Base-by-base conservation (phyloP, 257 asterid genomes). In the Penstemon newberryi region DNA sequence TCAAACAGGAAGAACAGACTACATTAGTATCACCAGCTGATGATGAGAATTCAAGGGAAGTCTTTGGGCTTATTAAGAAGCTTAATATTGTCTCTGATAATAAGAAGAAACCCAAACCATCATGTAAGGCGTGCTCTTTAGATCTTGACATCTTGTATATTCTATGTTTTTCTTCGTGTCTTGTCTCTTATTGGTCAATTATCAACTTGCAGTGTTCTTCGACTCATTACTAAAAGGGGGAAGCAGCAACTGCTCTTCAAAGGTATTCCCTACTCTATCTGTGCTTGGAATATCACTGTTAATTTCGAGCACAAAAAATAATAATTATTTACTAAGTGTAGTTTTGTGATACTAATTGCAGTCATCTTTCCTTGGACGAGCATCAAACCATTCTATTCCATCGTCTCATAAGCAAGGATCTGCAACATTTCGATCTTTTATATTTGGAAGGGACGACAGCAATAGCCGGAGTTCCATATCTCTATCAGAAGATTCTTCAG, bases 381-480 rank as follows among this genome's bases (percentile, higher is more conserved):
- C 39, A 36, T 81, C 96, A 71, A 85, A 77, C 71, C 82, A 78
- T 79, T 69, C 79, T 3, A 66, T 83, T 64, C 77, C 89, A 72
- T 83, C 88, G 60, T 85, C 94, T 77, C 80, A 69, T 33, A 90
- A 79, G 87, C 89, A 86, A 81, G 83, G 92, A 50, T 77, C 86
- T 36, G 83, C 88, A 65, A 47, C 83, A 33, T 79, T 73, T 76
- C 89, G 96, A 66, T 80, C 96, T 64, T 93, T 87, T 73, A 85
- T 93, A 69, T 93, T 93, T 69, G 97, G 94, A 68, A 84, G 96
- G 81, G 97, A 89, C 8, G 99, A 90, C 76, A 88, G 96, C 78
- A 93, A 86, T 58, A 88, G 90, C 84, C 85, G 86, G 76, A 88
- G 86, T 78, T 84, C 97, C 70, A 45, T 93, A 37, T 74, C 86